These are phyloP conservation scores for Penicillium psychrosexuale DNA, from an alignment of 2,329 filamentous ascomycete genomes.

Conservation along the genomic window DNA sequence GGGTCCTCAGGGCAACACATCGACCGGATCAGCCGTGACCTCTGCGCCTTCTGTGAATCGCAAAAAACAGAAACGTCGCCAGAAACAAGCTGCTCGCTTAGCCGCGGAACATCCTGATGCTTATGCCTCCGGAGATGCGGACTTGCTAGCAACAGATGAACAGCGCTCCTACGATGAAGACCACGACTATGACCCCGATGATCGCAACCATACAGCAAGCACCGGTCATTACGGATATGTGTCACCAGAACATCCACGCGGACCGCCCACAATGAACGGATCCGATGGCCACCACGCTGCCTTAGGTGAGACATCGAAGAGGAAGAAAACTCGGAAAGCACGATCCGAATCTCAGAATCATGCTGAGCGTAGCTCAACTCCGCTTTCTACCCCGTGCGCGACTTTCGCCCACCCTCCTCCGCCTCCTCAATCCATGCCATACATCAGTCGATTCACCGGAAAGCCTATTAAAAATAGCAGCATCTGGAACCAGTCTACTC, in stretches of 20 bases:
- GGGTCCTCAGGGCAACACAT: constrained; percentile 20
- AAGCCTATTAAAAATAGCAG: constrained; percentile 65
- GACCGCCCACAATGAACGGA: constrained; percentile 17
- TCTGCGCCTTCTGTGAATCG: constrained; percentile 60
- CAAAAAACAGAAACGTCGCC: constrained; percentile 91
- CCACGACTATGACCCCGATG: constrained; percentile 31
- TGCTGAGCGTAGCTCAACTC: constrained; percentile 39
- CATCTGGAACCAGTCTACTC: constrained; percentile 95
- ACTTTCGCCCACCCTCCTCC: constrained; percentile 42
- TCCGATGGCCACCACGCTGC: constrained; percentile 24
- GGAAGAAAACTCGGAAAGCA: constrained; percentile 42
- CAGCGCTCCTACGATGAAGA: constrained; percentile 32
- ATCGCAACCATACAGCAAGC: constrained; percentile 46
- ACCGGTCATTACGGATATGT: constrained; percentile 56
- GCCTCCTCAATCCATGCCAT: constrained; percentile 44
- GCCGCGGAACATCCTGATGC: constrained; percentile 51
- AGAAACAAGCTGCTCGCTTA: constrained; percentile 74
- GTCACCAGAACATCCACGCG: constrained; percentile 24
- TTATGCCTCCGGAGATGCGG: constrained; percentile 24
- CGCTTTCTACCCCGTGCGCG: constrained; percentile 45
- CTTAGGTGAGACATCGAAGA: constrained; percentile 37
- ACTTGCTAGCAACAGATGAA: constrained; percentile 30
- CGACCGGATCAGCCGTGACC: constrained; percentile 11
- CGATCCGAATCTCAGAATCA: constrained; percentile 35
- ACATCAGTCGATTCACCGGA: constrained; percentile 41